phyloP scores from a whole-genome alignment of 2,329 filamentous ascomycete genomes.

The Monosporascus sp. region DNA sequence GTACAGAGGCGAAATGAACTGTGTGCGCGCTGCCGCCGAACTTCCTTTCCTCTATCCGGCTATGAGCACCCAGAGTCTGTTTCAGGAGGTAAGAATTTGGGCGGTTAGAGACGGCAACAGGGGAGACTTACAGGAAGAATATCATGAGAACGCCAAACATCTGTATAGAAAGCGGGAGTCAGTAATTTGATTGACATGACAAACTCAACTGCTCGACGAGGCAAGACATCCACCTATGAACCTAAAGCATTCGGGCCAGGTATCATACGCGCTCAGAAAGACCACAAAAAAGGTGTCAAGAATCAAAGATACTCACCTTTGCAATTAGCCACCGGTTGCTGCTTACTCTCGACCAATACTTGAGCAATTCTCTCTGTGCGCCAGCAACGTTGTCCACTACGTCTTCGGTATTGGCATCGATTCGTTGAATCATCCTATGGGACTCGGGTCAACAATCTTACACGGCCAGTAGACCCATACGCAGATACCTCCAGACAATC shows the following conservation, averaged over 20 bases:
- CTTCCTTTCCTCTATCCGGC: conserved; percentile 35
- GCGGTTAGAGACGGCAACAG: not conserved
- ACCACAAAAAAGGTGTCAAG: not conserved
- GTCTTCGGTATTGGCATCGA: conserved; percentile 95
- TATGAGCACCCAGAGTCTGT: conserved; percentile 62
- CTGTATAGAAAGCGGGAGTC: conserved; percentile 8
- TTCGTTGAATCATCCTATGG: conserved; percentile 76
- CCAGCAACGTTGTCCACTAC: conserved; percentile 98
- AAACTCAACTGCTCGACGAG: not conserved
- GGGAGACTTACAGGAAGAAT: conserved; percentile 63
- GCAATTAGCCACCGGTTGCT: conserved; percentile 93
- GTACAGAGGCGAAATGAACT: not conserved
- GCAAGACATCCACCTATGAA: too few species aligned
- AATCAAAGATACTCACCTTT: conserved; percentile 29
- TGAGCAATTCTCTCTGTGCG: conserved; percentile 88
- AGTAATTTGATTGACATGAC: not conserved
- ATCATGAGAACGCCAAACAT: conserved; percentile 92
- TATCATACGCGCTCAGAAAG: too few species aligned
- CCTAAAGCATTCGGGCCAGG: too few species aligned
- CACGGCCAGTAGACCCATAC: too few species aligned
- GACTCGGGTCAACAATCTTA: conserved; percentile 29
- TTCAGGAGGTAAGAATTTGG: conserved; percentile 1
- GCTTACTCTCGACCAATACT: conserved; percentile 92
- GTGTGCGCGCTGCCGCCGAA: not conserved
- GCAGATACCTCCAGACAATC: too few species aligned